These are phyloP conservation scores for Venturia carpophila DNA, from an alignment of 2,329 filamentous ascomycete species.

Conservation along the genomic window DNA sequence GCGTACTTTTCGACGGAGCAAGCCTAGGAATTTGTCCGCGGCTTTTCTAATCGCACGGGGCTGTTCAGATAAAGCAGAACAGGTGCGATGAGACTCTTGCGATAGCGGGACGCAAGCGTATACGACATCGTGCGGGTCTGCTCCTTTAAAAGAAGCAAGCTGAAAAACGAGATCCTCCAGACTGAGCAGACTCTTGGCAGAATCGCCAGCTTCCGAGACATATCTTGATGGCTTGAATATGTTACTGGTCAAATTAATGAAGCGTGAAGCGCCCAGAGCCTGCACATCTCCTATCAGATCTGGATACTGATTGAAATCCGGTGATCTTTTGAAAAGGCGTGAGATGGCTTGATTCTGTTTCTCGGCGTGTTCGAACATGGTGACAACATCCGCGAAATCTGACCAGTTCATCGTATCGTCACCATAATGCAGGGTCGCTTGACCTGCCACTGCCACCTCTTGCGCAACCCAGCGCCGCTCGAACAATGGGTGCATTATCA, in stretches of 20 bases:
- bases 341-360: neutral
- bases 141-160: constrained; percentile 1
- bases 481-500: constrained; percentile 32
- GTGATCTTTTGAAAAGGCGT: neutral
- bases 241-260: constrained; percentile 7
- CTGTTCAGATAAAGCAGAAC: neutral
- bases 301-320: neutral
- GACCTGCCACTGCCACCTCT: constrained; percentile 33
- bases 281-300: neutral
- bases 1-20: neutral
- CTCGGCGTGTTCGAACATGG: constrained; percentile 27
- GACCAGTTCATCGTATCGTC: constrained; percentile 30
- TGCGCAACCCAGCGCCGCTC: constrained; percentile 35
- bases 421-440: constrained; percentile 34
- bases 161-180: constrained; percentile 3
- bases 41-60: neutral
- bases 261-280: constrained; percentile 6
- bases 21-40: neutral
- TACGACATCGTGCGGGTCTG: constrained; percentile 2
- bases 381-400: constrained; percentile 33
- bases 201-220: neutral
- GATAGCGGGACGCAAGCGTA: constrained; percentile 3
- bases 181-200: constrained; percentile 1
- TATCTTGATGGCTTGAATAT: constrained; percentile 6
- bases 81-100: neutral